Conservation (phyloP, 352 stramenopile species). For the Phytopythium chamaehyphon region DNA sequence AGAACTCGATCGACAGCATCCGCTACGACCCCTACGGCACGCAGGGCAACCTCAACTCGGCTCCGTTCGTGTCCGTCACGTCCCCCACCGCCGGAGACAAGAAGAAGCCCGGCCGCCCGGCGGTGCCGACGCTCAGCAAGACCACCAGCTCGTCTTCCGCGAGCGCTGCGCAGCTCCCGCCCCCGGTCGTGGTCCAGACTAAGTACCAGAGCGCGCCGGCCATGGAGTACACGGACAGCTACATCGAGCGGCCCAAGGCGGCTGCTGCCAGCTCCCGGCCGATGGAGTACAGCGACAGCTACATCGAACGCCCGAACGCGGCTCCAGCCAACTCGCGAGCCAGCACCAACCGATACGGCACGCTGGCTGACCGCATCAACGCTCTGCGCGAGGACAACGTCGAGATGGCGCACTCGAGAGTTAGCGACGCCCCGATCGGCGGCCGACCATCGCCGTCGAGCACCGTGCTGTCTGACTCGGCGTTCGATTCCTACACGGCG, state of each 20-base stretch:
- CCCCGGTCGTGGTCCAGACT: conserved; percentile 21
- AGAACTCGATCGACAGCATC: conserved; percentile 19
- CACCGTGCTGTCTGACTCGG: conserved; percentile 1
- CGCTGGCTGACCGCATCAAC: conserved; percentile 60
- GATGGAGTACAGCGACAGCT: too few relatives aligned
- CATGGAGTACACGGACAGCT: too few relatives aligned
- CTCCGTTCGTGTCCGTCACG: conserved; percentile 39
- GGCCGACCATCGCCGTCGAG: conserved; percentile 8
- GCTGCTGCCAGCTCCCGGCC: background rate
- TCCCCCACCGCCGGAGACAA: conserved; percentile 26
- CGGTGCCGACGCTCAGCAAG: conserved; percentile 7
- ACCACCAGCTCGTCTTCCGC: conserved; percentile 8
- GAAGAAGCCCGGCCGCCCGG: conserved; percentile 13
- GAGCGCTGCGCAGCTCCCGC: conserved; percentile 10
- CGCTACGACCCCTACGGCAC: conserved; percentile 24
- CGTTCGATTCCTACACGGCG: conserved; percentile 5
- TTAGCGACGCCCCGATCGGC: conserved; percentile 26
- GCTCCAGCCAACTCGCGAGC: background rate
- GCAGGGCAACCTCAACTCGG: conserved; percentile 17
- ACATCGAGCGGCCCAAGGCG: too few relatives aligned
- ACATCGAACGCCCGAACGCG: too few relatives aligned
- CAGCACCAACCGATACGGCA: conserved; percentile 15
- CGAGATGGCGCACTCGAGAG: conserved; percentile 47
- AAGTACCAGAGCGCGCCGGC: conserved; percentile 16
- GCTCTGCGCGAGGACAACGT: conserved; percentile 43